Conservation (phyloP, 2,329 filamentous ascomycete genomes). For the Fusarium ambrosium region DNA sequence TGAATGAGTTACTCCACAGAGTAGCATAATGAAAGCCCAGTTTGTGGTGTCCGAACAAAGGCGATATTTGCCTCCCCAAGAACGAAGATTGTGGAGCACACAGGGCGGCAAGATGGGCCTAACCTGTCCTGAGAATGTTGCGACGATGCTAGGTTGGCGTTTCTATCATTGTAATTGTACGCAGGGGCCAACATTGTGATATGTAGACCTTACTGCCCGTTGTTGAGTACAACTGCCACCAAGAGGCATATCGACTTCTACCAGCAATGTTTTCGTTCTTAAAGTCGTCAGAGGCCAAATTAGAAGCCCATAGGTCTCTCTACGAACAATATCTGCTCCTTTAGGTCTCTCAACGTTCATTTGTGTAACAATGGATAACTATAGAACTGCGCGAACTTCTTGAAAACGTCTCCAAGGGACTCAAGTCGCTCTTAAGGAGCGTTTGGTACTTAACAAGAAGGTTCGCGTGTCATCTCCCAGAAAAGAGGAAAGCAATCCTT, state of each 20-base stretch:
- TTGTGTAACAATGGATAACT: not conserved
- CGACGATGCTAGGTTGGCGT: not conserved
- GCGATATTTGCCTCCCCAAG: not conserved
- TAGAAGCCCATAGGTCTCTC: not conserved
- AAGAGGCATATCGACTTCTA: not conserved
- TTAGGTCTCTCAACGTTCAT: no score
- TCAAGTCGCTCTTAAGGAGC: not conserved
- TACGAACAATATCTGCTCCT: not conserved
- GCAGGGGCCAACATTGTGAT: no score
- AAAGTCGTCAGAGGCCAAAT: not conserved
- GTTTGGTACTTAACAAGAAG: not conserved
- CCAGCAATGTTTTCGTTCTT: not conserved
- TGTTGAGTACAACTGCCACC: not conserved
- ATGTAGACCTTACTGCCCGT: not conserved
- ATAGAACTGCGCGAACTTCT: no score
- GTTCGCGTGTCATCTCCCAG: not conserved
- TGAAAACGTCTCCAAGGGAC: not conserved
- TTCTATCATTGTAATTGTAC: not conserved
- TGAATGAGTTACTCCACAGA: not conserved
- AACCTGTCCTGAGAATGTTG: not conserved
- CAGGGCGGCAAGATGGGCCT: slow-evolving; percentile 6
- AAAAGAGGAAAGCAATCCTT: not conserved
- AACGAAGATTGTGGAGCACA: not conserved
- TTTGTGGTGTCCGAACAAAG: not conserved
- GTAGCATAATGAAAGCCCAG: not conserved